A percentile compares a stretch with the other conserved stretches of the same genome.
These are phyloP conservation scores for Rhodotorula kratochvilovae DNA, from an alignment of 768 basidiomycete genomes.

Conservation along the genomic window DNA sequence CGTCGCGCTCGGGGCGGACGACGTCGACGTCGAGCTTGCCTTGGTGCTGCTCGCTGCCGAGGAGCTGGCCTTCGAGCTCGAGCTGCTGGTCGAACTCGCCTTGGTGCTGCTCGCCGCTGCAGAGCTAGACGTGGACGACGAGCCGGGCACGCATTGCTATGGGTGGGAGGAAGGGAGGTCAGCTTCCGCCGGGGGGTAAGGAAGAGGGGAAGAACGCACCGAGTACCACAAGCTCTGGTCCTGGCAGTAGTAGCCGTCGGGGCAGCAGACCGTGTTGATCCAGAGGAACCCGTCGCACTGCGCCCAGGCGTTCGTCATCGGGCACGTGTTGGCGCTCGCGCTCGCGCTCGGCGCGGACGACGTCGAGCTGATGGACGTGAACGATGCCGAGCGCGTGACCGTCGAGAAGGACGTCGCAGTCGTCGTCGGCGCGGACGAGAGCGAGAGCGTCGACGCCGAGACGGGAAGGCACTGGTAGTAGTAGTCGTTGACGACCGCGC, in stretches of 20 bases:
- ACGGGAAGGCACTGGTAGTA: conserved; percentile 2
- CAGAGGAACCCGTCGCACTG: background rate
- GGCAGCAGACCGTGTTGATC: background rate
- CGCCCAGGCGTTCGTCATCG: background rate
- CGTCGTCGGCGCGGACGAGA: background rate
- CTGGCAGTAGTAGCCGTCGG: conserved; percentile 3
- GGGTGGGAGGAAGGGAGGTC: background rate
- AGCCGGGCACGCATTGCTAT: background rate
- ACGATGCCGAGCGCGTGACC: background rate
- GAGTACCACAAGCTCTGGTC: background rate
- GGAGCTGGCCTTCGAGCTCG: background rate
- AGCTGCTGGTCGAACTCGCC: background rate
- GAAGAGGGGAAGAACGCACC: background rate
- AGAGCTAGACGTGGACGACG: background rate
- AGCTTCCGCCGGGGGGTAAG: background rate
- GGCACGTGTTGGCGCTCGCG: background rate
- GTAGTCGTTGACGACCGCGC: background rate
- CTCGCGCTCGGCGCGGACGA: background rate
- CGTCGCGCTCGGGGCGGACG: background rate
- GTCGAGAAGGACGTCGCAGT: background rate
- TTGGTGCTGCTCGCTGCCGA: background rate
- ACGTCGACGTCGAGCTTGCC: background rate
- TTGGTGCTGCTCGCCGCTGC: background rate
- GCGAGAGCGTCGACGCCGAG: background rate
- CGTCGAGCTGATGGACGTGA: background rate